Percentiles rank a stretch among this genome's conserved stretches.
These are phyloP conservation scores for Davidsoniella australis DNA, from an alignment of 2,329 filamentous ascomycete species.

Conservation along the genomic window DNA sequence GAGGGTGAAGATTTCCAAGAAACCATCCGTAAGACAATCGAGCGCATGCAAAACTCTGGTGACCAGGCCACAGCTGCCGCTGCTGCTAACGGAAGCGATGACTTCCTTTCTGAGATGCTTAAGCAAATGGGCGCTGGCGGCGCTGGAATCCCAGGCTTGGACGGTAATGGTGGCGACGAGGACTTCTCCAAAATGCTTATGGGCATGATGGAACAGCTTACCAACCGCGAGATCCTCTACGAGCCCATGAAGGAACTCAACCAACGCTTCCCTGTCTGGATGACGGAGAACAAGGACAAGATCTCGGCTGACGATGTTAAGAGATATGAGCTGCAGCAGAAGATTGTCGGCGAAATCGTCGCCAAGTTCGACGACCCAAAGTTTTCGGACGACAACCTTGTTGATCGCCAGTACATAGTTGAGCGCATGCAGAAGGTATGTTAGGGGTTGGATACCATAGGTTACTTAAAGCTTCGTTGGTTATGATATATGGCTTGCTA, in stretches of 20 bases:
- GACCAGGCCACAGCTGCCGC: slow-evolving; percentile 69
- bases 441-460: slow-evolving; percentile 4
- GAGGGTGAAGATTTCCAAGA: slow-evolving; percentile 64
- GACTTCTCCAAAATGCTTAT: slow-evolving; percentile 90
- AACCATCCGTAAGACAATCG: slow-evolving; percentile 85
- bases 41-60: slow-evolving; percentile 81
- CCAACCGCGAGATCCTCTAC: slow-evolving; percentile 94
- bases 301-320: slow-evolving; percentile 55
- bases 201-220: slow-evolving; percentile 98
- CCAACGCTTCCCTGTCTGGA: slow-evolving; percentile 82
- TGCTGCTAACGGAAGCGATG: slow-evolving; percentile 47
- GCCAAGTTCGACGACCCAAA: slow-evolving; percentile 66
- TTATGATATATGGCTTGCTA: not conserved
- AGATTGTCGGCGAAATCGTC: slow-evolving; percentile 71
- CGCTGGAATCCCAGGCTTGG: slow-evolving; percentile 15
- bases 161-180: slow-evolving; percentile 46
- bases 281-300: slow-evolving; percentile 55
- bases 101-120: slow-evolving; percentile 81
- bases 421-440: slow-evolving; percentile 93
- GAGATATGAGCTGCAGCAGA: slow-evolving; percentile 67
- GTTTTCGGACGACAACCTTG: slow-evolving; percentile 67
- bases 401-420: slow-evolving; percentile 81
- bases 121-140: slow-evolving; percentile 62
- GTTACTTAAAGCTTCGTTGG: not conserved
- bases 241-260: slow-evolving; percentile 97